Conservation (phyloP, 2,329 filamentous ascomycete species). For the Aspergillus aculeatus region DNA sequence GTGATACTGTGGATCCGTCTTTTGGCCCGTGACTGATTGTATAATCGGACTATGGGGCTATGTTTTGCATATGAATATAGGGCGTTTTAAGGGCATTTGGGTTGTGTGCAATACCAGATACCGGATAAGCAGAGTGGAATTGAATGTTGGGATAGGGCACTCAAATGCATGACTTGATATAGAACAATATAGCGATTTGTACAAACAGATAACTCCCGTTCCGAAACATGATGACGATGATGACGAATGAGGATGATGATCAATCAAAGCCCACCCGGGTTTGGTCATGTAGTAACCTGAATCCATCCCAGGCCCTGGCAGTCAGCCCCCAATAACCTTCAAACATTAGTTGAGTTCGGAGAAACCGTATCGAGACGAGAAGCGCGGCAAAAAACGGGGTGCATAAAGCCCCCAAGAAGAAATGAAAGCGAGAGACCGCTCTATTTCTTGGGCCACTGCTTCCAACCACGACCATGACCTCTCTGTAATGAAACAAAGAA, state of each 20-base stretch:
- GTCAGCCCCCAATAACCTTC: too few relatives aligned
- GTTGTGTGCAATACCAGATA: background rate
- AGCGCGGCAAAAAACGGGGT: too few relatives aligned
- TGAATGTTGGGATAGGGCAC: background rate
- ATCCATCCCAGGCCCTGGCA: background rate
- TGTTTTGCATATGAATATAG: background rate
- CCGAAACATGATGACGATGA: slow-evolving; percentile 14
- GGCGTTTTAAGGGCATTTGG: background rate
- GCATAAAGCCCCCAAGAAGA: background rate
- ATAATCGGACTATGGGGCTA: background rate
- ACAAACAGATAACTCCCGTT: slow-evolving; percentile 19
- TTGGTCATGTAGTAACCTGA: background rate
- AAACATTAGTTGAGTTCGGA: too few relatives aligned
- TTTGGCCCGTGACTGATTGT: slow-evolving; percentile 22
- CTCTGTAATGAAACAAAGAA: slow-evolving; percentile 43
- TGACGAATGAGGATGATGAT: background rate
- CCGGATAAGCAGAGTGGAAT: background rate
- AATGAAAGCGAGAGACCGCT: background rate
- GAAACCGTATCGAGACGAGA: too few relatives aligned
- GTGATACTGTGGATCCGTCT: slow-evolving; percentile 38
- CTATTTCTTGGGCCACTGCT: slow-evolving; percentile 63
- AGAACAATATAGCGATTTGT: slow-evolving; percentile 19
- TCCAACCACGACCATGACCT: slow-evolving; percentile 72
- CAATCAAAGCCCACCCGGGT: slow-evolving; percentile 7
- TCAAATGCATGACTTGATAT: slow-evolving; percentile 7